A percentile compares a stretch with the other conserved stretches of the same genome.
These are phyloP conservation scores for Chrysoporthe puriensis DNA, from an alignment of 2,329 filamentous ascomycete species.

Conservation along the genomic window DNA sequence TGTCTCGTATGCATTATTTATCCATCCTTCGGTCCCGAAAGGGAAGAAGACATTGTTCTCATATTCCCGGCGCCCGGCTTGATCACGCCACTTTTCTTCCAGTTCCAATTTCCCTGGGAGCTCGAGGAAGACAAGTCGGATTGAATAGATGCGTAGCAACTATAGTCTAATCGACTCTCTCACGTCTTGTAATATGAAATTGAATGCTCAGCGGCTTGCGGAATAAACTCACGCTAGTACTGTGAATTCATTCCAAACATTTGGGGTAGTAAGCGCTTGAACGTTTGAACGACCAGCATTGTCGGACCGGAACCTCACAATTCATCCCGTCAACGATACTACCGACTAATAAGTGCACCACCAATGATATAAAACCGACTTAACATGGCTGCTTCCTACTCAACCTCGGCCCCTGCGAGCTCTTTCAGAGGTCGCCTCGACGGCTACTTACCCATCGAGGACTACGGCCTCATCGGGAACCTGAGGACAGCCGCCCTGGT, in stretches of 20 bases:
- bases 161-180: not conserved
- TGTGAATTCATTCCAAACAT: no score
- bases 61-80: not conserved
- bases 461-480: conserved; percentile 81
- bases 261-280: no score
- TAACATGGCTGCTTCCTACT: conserved; percentile 37
- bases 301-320: not conserved
- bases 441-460: conserved; percentile 67
- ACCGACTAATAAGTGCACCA: no score
- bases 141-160: no score
- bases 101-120: not conserved
- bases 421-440: conserved; percentile 40
- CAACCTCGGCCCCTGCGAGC: conserved; percentile 35
- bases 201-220: not conserved
- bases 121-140: not conserved
- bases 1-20: not conserved
- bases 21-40: not conserved
- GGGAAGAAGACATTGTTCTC: not conserved
- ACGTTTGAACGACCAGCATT: not conserved
- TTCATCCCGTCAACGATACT: not conserved
- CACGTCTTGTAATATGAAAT: not conserved
- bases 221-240: no score
- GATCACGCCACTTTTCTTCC: not conserved
- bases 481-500: conserved; percentile 80
- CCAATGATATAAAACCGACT: not conserved